Evolutionary conservation across 768 basidiomycete species (phyloP).

Genomic region (Russula sp.): DNA sequence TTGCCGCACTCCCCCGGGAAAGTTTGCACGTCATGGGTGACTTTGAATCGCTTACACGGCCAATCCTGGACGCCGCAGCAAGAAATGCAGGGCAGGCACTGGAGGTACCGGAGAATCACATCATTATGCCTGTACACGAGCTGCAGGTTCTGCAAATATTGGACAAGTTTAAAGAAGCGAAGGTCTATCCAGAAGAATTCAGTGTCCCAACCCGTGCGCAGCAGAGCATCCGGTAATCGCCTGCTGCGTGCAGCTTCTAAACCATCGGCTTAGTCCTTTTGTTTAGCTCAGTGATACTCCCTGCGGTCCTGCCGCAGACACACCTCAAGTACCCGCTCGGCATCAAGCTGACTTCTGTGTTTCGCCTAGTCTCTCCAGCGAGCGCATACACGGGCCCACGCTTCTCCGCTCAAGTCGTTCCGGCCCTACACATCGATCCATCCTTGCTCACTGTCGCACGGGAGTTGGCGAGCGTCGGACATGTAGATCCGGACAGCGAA

Average conservation of each 20-base stretch:
- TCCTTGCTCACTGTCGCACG: constrained; percentile 46
- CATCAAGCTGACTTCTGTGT: constrained; percentile 49
- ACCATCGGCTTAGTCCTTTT: not conserved
- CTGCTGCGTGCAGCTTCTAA: not conserved
- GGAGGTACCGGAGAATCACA: constrained; percentile 29
- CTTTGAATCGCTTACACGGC: constrained; percentile 38
- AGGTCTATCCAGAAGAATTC: constrained; percentile 38
- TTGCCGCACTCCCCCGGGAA: constrained; percentile 38
- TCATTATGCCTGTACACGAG: constrained; percentile 48
- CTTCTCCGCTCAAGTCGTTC: constrained; percentile 47
- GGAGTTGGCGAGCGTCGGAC: constrained; percentile 48
- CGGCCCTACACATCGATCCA: constrained; percentile 40
- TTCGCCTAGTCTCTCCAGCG: constrained; percentile 53
- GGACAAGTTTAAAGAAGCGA: constrained; percentile 42
- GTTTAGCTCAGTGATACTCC: constrained; percentile 45
- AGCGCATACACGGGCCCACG: constrained; percentile 50
- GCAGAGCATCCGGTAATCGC: constrained; percentile 43
- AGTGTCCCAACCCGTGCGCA: constrained; percentile 41
- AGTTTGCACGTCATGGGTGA: constrained; percentile 43
- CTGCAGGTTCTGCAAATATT: constrained; percentile 44
- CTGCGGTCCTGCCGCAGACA: constrained; percentile 37
- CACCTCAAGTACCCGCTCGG: constrained; percentile 51
- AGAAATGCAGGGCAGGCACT: constrained; percentile 32
- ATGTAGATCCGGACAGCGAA: constrained; percentile 39
- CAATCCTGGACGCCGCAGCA: constrained; percentile 37